A percentile compares a stretch with the other conserved stretches of the same genome.
Conservation (phyloP, 441 rosid genomes). For the Daphne laureola region DNA sequence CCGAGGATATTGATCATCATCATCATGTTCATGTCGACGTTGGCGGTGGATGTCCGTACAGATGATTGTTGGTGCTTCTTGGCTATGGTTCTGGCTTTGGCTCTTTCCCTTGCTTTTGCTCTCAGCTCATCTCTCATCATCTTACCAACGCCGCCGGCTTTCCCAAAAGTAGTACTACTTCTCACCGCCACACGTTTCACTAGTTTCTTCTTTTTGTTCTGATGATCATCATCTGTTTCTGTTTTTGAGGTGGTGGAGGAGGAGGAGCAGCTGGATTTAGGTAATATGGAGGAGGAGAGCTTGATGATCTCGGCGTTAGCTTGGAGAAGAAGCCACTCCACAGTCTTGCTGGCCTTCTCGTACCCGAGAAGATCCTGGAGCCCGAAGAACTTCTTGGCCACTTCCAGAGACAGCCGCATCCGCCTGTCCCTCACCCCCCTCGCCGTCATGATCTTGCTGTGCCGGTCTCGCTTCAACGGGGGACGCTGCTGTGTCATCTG, state of each 20-base stretch:
- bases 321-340: slow-evolving; percentile 72
- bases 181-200: slow-evolving; percentile 12
- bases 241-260: too few species aligned
- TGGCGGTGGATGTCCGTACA: slow-evolving; percentile 3
- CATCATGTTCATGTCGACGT: slow-evolving; percentile 9
- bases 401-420: slow-evolving; percentile 82
- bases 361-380: slow-evolving; percentile 80
- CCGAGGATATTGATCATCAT: too few species aligned
- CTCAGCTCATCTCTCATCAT: slow-evolving; percentile 48
- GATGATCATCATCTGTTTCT: slow-evolving; percentile 28
- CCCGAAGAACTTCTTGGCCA: slow-evolving; percentile 67
- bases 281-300: slow-evolving; percentile 20
- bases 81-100: slow-evolving; percentile 61
- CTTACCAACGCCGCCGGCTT: slow-evolving; percentile 30
- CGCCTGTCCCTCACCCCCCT: slow-evolving; percentile 82
- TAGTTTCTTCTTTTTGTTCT: slow-evolving; percentile 12
- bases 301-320: slow-evolving; percentile 51
- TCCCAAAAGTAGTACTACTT: slow-evolving; percentile 17
- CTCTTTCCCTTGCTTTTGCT: slow-evolving; percentile 69
- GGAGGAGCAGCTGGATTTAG: slow-evolving; percentile 1
- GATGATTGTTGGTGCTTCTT: slow-evolving; percentile 23
- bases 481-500: slow-evolving; percentile 28
- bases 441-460: slow-evolving; percentile 86
- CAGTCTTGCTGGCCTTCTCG: slow-evolving; percentile 88
- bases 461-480: slow-evolving; percentile 58